A percentile compares a stretch with the other conserved stretches of the same genome.
Evolutionary conservation across 371 early-diverging fungal genomes (phyloP).

Genomic region (Mucor plumbeus): DNA sequence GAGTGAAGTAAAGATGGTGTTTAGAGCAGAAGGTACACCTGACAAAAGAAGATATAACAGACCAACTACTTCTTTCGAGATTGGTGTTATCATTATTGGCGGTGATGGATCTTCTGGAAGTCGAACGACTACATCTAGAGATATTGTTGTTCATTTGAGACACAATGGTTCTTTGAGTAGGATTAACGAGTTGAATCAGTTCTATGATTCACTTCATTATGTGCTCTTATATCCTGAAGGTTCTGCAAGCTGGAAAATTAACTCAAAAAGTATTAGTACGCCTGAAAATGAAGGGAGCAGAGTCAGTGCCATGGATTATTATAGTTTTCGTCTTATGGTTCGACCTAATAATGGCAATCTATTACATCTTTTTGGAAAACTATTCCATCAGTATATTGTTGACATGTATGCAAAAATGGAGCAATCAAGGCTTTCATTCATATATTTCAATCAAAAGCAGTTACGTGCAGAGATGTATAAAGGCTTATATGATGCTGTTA

Average conservation of each 20-base stretch:
- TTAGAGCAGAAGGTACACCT: background rate
- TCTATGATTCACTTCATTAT: background rate
- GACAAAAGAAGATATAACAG: background rate
- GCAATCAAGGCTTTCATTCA: background rate
- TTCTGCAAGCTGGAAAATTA: background rate
- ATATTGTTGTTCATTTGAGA: background rate
- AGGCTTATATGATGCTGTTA: background rate
- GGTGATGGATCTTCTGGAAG: background rate
- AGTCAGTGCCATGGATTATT: background rate
- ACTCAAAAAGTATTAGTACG: too few species aligned
- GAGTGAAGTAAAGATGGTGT: background rate
- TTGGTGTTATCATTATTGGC: background rate
- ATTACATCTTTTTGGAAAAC: background rate
- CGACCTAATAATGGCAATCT: background rate
- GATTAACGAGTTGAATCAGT: background rate
- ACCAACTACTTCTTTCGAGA: background rate
- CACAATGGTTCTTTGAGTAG: background rate
- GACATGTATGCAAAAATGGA: slow-evolving; percentile 10
- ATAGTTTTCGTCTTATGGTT: slow-evolving; percentile 3
- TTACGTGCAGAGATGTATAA: slow-evolving; percentile 4
- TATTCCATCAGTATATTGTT: slow-evolving; percentile 13
- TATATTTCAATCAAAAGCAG: background rate
- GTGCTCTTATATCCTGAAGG: background rate
- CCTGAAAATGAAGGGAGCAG: background rate
- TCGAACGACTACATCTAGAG: background rate